Conservation (phyloP, 2,329 filamentous ascomycete genomes). For the Fusarium sororula region DNA sequence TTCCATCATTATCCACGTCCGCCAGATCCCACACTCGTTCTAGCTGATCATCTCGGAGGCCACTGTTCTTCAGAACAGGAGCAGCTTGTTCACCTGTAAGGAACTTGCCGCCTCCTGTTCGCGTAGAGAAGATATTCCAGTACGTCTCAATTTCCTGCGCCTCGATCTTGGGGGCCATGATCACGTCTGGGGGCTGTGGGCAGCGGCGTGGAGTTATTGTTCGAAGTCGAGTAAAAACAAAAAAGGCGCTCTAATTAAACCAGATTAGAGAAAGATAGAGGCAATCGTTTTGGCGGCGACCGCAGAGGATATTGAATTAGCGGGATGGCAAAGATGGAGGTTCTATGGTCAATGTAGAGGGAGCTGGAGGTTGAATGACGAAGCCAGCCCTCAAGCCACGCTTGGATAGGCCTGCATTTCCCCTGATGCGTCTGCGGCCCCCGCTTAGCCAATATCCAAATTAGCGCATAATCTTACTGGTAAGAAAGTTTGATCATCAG, state of each 20-base stretch:
- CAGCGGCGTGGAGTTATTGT: background rate
- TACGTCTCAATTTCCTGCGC: conserved; percentile 71
- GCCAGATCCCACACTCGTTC: conserved; percentile 97
- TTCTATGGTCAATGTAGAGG: conserved; percentile 7
- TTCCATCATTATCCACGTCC: conserved; percentile 96
- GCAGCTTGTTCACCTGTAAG: conserved; percentile 70
- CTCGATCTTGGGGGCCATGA: conserved; percentile 70
- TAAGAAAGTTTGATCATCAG: background rate
- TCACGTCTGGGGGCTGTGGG: conserved; percentile 36
- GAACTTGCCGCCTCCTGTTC: conserved; percentile 68
- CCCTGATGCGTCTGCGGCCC: conserved; percentile 37
- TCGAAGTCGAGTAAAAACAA: background rate
- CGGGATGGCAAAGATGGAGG: conserved; percentile 14
- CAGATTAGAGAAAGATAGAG: background rate
- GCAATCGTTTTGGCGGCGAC: conserved; percentile 29
- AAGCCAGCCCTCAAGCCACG: conserved; percentile 44
- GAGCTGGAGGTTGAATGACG: conserved; percentile 41
- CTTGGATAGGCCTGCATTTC: conserved; percentile 35
- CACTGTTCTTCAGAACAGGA: conserved; percentile 71
- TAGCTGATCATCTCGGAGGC: conserved; percentile 77
- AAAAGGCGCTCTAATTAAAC: background rate
- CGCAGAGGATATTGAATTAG: conserved; percentile 12
- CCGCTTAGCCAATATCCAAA: conserved; percentile 41
- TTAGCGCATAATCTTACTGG: conserved; percentile 38
- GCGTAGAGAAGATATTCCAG: conserved; percentile 70